Percentiles rank a stretch among this genome's conserved stretches.
Conservation (phyloP, 2,329 filamentous ascomycete species). For the Lachnellula subtilissima region DNA sequence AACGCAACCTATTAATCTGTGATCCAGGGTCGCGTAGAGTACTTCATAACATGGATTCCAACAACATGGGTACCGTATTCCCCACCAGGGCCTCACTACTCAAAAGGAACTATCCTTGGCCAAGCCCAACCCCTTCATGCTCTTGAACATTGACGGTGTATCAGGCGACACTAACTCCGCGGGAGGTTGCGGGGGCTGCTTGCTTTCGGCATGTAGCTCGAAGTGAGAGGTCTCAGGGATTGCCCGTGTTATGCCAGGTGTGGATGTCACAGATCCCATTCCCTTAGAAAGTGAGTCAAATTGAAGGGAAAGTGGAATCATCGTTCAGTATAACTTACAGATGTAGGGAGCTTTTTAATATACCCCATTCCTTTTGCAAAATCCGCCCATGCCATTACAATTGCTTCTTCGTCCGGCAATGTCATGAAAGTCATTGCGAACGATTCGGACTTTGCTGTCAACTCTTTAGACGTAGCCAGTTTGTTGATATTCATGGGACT, state of each 20-base stretch:
- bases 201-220: conserved; percentile 5
- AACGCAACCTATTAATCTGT: no score
- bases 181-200: neutral
- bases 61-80: no score
- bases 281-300: neutral
- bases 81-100: neutral
- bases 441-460: conserved; percentile 35
- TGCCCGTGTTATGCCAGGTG: neutral
- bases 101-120: neutral
- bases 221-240: conserved; percentile 4
- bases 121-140: neutral
- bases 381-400: conserved; percentile 39
- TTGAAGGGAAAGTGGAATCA: neutral
- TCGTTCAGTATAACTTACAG: conserved; percentile 1
- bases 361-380: conserved; percentile 31
- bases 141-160: neutral
- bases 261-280: neutral
- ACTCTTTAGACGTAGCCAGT: conserved; percentile 34
- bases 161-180: conserved; percentile 2
- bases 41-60: no score
- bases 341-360: conserved; percentile 26
- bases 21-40: no score
- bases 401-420: conserved; percentile 34
- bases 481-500: conserved; percentile 35
- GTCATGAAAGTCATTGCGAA: conserved; percentile 38